A percentile compares a stretch with the other conserved stretches of the same genome.
Conservation (phyloP, 306 rosid genomes). For the Trifolium fragiferum region DNA sequence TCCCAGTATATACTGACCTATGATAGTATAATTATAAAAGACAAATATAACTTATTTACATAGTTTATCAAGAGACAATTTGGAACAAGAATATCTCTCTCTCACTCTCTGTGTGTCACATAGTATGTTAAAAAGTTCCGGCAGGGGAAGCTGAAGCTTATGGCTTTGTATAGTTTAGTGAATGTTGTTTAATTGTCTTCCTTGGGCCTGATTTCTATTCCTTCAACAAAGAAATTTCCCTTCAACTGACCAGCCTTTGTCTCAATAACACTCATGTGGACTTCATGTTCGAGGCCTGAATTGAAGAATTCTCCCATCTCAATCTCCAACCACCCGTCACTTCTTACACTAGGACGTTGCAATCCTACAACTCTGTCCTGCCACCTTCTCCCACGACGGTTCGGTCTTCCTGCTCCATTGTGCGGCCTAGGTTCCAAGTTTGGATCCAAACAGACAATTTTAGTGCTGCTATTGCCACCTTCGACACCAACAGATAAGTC, state of each 20-base stretch:
- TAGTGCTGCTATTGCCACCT: constrained; percentile 30
- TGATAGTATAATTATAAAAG: too few species aligned
- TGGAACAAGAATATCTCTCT: too few species aligned
- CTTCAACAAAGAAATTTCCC: constrained; percentile 63
- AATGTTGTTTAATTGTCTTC: constrained; percentile 10
- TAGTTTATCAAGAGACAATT: too few species aligned
- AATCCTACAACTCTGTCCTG: background rate
- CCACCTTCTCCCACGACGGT: background rate
- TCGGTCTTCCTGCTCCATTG: background rate
- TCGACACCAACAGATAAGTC: constrained; percentile 43
- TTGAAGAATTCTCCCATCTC: constrained; percentile 70
- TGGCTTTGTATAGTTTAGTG: background rate
- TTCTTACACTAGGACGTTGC: constrained; percentile 47
- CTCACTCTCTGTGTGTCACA: too few species aligned
- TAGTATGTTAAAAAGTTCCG: too few species aligned
- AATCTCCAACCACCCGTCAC: constrained; percentile 71
- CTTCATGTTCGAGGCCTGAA: constrained; percentile 44
- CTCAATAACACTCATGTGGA: constrained; percentile 56
- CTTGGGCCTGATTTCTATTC: constrained; percentile 73
- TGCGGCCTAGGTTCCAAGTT: background rate
- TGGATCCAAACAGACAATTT: constrained; percentile 38
- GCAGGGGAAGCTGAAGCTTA: too few species aligned
- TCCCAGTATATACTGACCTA: too few species aligned
- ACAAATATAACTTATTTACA: too few species aligned
- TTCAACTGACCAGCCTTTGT: constrained; percentile 50